Evolutionary conservation across 495 filamentous ascomycete genomes (phyloP), one percentile per base, ranked within the genome.

Genomic region (Aspergillus ellipticus): DNA sequence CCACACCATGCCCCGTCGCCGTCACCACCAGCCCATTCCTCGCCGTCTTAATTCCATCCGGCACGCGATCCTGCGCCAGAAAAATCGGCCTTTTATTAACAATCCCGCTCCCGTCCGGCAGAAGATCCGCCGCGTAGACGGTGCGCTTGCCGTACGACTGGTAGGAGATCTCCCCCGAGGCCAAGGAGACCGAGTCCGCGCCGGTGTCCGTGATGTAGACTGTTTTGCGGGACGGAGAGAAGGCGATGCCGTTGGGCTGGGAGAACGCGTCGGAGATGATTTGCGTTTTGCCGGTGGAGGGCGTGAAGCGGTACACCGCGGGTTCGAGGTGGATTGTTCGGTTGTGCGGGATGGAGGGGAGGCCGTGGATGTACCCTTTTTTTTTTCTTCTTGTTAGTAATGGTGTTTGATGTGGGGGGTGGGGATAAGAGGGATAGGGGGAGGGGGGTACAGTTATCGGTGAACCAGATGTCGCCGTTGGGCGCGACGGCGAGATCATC

Each of bases 31-130:
- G 59, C 8, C 63, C 66, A 49, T 68, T 59, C 11, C 10, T 26
- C 10, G 60, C 58, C 9, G 66, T 55, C 39, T 64, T 68, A 2
- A 68, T 24, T 15, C 66, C 61, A 37, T 68, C 66, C 1, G 63
- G 63, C 13, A 57, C 54, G n/a, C 41, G 54, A 10, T 66, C 63
- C 24, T 41, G 21, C 6, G 58, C 33, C 4, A 57, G 48, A 13
- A 53, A 64, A 11, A 69, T 60, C 7, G 53, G n/a, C 17, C 68
- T 46, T 26, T 66, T 62, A 24, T 59, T 60, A 0, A 22, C 42
- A 19, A 67, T 37, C 11, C 46, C 49, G 19, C 49, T 61, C 4
- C 53, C 60, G 20, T 47, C 47, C 9, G 39, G 17, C 9, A 16
- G 20, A 5, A 68, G 46, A 42, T 69, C 68, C 37, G 39, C 67